Conservation (phyloP, 2,329 filamentous ascomycete genomes). For the Ceratocystis lukuohia region DNA sequence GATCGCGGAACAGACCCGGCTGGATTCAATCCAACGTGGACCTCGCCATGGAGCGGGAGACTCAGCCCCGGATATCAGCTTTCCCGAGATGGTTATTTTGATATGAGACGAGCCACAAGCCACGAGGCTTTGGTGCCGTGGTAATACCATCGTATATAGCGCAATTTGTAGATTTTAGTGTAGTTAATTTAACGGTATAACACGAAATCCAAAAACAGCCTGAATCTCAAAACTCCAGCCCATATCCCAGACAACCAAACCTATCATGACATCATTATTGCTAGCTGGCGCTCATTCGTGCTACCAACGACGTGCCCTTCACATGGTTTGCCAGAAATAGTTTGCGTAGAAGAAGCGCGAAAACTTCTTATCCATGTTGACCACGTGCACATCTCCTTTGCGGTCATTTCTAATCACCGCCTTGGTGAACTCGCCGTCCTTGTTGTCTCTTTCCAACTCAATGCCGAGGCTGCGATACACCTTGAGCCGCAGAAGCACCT, state of each 20-base stretch:
- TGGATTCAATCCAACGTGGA: conserved; percentile 14
- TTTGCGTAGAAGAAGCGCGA: conserved; percentile 86
- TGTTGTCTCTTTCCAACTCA: conserved; percentile 66
- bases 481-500: conserved; percentile 63
- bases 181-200: background rate
- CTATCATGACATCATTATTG: conserved; percentile 13
- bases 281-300: background rate
- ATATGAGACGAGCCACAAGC: conserved; percentile 10
- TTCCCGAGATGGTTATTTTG: conserved; percentile 10
- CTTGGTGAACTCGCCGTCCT: conserved; percentile 64
- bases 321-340: conserved; percentile 88
- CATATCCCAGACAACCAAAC: background rate
- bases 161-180: background rate
- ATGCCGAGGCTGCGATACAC: conserved; percentile 87
- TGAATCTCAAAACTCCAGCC: background rate
- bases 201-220: background rate
- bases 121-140: conserved; percentile 13
- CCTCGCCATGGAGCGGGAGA: conserved; percentile 6
- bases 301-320: conserved; percentile 9
- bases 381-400: conserved; percentile 85
- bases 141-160: background rate
- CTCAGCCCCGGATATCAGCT: background rate
- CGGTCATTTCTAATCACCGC: conserved; percentile 73
- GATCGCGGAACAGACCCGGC: conserved; percentile 14
- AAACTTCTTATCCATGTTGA: conserved; percentile 88